Evolutionary conservation across 1,139 yeast genomes (phyloP).

Genomic region (Nadsonia starkeyi-henricii): DNA sequence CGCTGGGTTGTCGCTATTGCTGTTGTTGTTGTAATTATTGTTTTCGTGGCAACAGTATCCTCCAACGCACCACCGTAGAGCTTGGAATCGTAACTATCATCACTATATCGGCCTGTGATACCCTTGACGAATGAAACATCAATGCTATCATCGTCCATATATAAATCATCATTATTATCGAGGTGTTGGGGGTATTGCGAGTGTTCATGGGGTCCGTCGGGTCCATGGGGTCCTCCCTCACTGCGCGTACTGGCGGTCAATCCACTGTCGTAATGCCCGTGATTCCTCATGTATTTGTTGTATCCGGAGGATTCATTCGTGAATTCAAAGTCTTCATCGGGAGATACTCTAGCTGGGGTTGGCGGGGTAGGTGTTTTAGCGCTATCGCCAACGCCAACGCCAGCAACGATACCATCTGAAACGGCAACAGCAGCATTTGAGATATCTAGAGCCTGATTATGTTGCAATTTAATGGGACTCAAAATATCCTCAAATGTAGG

Average conservation of each 20-base stretch:
- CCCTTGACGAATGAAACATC: neutral
- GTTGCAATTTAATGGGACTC: too few relatives aligned
- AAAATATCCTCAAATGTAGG: neutral
- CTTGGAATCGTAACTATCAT: neutral
- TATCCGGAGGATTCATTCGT: neutral
- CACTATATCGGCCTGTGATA: neutral
- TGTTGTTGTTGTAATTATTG: too few relatives aligned
- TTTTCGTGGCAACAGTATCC: too few relatives aligned
- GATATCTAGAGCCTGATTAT: neutral
- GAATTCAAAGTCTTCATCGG: neutral
- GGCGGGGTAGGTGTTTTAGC: neutral
- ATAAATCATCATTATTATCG: neutral
- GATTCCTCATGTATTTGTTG: too few relatives aligned
- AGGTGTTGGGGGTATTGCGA: too few relatives aligned
- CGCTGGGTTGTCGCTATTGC: too few relatives aligned
- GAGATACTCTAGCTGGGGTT: neutral
- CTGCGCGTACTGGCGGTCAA: too few relatives aligned
- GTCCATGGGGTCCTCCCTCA: too few relatives aligned
- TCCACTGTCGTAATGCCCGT: too few relatives aligned
- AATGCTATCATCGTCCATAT: neutral
- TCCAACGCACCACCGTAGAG: neutral
- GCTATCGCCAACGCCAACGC: too few relatives aligned
- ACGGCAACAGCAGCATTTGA: conserved; percentile 2
- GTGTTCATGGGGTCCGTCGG: too few relatives aligned
- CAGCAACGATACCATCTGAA: too few relatives aligned